These are phyloP conservation scores for Citrus trifoliata DNA, from an alignment of 345 rosid species.

Conservation along the genomic window DNA sequence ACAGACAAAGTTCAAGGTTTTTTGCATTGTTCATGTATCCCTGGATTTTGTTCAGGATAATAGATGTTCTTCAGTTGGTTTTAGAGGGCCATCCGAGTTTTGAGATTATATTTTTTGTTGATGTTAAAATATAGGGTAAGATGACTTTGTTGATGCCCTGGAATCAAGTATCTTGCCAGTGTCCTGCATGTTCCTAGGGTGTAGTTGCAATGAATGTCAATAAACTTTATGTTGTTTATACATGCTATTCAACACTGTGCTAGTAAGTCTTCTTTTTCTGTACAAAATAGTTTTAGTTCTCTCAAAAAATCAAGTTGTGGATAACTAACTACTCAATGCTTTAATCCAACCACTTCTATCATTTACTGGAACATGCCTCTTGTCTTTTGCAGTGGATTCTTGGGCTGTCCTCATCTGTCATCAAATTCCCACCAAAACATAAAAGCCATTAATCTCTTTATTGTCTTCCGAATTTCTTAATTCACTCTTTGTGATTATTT, in stretches of 20 bases:
- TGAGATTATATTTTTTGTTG: background rate
- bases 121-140: background rate
- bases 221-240: background rate
- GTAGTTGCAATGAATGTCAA: background rate
- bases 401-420: background rate
- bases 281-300: background rate
- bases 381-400: conserved; percentile 18
- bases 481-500: background rate
- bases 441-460: background rate
- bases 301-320: background rate
- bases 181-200: background rate
- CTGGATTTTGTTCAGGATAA: background rate
- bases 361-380: background rate
- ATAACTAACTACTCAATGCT: background rate
- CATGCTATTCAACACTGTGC: too few relatives aligned
- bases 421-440: background rate
- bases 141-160: background rate
- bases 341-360: background rate
- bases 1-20: background rate
- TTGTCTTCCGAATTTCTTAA: background rate
- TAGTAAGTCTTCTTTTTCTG: background rate
- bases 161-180: background rate
- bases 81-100: background rate
- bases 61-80: background rate
- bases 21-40: background rate